Evolutionary conservation across 2,329 filamentous ascomycete species (phyloP), one percentile per base, ranked within the genome.

Genomic region (Passalora sequoiae): DNA sequence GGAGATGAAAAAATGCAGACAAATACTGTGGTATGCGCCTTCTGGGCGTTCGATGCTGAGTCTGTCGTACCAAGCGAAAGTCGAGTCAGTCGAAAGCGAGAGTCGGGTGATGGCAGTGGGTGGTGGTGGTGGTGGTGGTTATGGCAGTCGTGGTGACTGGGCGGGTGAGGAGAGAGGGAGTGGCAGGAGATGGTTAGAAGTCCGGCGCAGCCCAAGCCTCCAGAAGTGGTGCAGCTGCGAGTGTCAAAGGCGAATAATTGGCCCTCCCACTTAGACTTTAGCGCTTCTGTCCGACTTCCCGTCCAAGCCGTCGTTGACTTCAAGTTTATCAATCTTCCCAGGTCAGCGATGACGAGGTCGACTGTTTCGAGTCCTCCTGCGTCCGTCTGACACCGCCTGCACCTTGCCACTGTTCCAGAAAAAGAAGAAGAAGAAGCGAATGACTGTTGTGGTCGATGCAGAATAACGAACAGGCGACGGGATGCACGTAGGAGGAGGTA

Each of bases 301-400:
- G 10, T 17, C 33, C 6, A 36, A 15, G 10, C 17, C 24, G 19
- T 36, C 20, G 33, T 24, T 15, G 20, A 19, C 15, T 4, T 16
- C 15, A 12, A 35, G 15, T 35, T 15, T 19, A 19, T 15, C 19
- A 21, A 22, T 6, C 17, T 6, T 20, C 12, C 17, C 17, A 7
- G 13, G 8, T 12, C 2, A 15, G 9, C 24, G 38, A 40, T 40
- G 38, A 40, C 38, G 38, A 24, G 20, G 15, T 28, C 25, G 15
- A 20, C 16, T 30, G 38, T 40, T 40, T 40, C 38, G 38, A n/a
- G 12, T 8, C 31, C 17, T 13, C 31, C n/a, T 13, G 17, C 31
- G 7, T 17, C 20, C 13, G 12, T 35, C 12, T 27, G 24, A 7
- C 6, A 6, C 6, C 31, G 13, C 17, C 17, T 22, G 7, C 16